Evolutionary conservation across 495 filamentous ascomycete genomes (phyloP).

Genomic region (Terfezia boudieri): DNA sequence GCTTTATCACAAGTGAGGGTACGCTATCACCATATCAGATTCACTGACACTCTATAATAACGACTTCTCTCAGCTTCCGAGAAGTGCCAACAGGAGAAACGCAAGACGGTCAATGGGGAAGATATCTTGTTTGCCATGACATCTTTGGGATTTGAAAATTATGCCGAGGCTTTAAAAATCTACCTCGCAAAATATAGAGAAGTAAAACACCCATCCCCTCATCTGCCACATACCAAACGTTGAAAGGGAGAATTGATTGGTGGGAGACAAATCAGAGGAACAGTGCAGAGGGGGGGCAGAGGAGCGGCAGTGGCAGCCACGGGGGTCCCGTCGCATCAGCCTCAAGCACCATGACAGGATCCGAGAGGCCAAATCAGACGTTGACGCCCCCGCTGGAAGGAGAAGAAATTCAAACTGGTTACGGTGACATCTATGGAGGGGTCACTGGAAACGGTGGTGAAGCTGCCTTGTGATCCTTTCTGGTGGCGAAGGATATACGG

Average conservation of each 20-base stretch:
- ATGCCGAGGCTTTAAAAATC: slow-evolving; percentile 91
- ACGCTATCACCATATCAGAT: slow-evolving; percentile 11
- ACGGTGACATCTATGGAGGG: slow-evolving; percentile 16
- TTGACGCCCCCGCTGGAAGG: slow-evolving; percentile 19
- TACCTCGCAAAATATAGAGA: slow-evolving; percentile 95
- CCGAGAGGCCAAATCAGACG: slow-evolving; percentile 20
- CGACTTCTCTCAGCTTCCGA: slow-evolving; percentile 59
- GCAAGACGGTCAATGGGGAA: slow-evolving; percentile 96
- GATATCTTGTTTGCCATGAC: slow-evolving; percentile 99
- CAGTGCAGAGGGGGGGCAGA: slow-evolving; percentile 21
- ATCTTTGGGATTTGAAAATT: slow-evolving; percentile 96
- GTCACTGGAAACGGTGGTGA: slow-evolving; percentile 16
- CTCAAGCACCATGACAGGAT: slow-evolving; percentile 3
- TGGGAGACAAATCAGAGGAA: slow-evolving; percentile 23
- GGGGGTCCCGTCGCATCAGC: slow-evolving; percentile 9
- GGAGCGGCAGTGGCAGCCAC: slow-evolving; percentile 13
- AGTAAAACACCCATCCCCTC: slow-evolving; percentile 35
- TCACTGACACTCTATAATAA: background rate
- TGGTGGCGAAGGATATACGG: background rate
- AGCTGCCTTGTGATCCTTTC: slow-evolving; percentile 7
- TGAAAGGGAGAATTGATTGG: slow-evolving; percentile 22
- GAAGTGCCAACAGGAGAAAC: slow-evolving; percentile 97
- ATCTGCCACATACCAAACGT: slow-evolving; percentile 15
- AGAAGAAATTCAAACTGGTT: slow-evolving; percentile 16
- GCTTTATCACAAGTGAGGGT: slow-evolving; percentile 99